Percentiles rank a stretch among this genome's conserved stretches.
Evolutionary conservation across 192 early-diverging fungal genomes (phyloP).

Genomic region (Coemansia sp.): DNA sequence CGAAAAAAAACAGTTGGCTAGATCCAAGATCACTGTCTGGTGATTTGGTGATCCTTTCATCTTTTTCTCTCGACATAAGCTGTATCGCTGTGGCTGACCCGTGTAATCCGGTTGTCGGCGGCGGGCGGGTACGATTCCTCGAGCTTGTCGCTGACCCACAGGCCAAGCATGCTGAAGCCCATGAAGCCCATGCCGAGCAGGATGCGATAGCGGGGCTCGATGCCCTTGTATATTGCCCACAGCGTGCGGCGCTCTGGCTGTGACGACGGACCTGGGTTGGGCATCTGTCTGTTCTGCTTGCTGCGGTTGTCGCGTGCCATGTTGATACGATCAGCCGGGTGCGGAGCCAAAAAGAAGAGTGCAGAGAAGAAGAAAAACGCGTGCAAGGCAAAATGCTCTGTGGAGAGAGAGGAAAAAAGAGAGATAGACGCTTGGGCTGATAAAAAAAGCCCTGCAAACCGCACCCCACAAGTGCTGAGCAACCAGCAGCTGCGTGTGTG

Average conservation of each 20-base stretch:
- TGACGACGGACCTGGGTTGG: slow-evolving; percentile 1
- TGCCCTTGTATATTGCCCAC: slow-evolving; percentile 50
- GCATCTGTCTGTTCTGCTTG: background rate
- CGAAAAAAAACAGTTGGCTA: background rate
- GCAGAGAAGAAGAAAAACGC: too few species aligned
- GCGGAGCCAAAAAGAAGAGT: too few species aligned
- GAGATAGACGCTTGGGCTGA: too few species aligned
- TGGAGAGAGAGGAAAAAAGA: too few species aligned
- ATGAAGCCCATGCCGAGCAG: slow-evolving; percentile 54
- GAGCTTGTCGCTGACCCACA: slow-evolving; percentile 53
- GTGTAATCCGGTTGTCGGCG: slow-evolving; percentile 36
- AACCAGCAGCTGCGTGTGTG: too few species aligned
- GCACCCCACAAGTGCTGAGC: too few species aligned
- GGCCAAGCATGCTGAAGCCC: slow-evolving; percentile 50
- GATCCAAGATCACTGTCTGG: background rate
- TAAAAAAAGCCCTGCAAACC: too few species aligned
- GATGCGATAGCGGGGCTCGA: slow-evolving; percentile 48
- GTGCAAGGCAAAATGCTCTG: too few species aligned
- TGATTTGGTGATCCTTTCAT: background rate
- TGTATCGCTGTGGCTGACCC: slow-evolving; percentile 25
- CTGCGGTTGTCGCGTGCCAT: background rate
- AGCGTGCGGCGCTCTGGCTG: slow-evolving; percentile 24
- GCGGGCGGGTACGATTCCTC: slow-evolving; percentile 36
- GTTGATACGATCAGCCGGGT: background rate
- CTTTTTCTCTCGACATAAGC: slow-evolving; percentile 7